phyloP scores from a whole-genome alignment of 768 basidiomycete genomes.

The Lactifluus piperatus region DNA sequence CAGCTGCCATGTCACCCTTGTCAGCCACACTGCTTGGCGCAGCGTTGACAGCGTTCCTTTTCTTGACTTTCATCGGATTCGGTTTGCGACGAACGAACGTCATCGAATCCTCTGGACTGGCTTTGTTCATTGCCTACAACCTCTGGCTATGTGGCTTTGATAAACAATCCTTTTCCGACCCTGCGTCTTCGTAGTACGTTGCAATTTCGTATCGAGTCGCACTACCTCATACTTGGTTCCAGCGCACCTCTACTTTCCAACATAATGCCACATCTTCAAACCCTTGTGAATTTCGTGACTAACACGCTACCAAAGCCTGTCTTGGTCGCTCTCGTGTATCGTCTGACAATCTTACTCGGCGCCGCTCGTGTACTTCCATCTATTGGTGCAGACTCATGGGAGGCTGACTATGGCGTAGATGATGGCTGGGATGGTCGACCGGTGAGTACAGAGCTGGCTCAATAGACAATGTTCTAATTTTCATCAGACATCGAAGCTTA shows the following conservation, averaged over 20 bases:
- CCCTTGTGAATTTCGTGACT: conserved; percentile 69
- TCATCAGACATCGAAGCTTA: conserved; percentile 63
- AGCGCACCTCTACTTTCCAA: conserved; percentile 74
- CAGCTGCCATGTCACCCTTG: conserved; percentile 74
- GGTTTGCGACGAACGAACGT: conserved; percentile 82
- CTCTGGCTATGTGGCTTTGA: conserved; percentile 86
- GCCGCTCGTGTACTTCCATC: conserved; percentile 79
- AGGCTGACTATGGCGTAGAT: conserved; percentile 52
- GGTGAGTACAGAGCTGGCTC: conserved; percentile 32
- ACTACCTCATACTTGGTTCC: background rate
- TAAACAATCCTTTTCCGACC: conserved; percentile 60
- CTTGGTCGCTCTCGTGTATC: conserved; percentile 68
- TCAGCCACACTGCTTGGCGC: conserved; percentile 86
- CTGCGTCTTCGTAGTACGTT: conserved; percentile 69
- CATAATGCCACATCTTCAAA: conserved; percentile 73
- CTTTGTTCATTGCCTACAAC: conserved; percentile 83
- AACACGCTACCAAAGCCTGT: conserved; percentile 84
- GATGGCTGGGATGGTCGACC: conserved; percentile 68
- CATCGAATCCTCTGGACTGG: conserved; percentile 82
- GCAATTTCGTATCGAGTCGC: background rate
- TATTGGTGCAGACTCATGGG: conserved; percentile 77
- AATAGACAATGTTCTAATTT: conserved; percentile 11
- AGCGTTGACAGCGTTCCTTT: conserved; percentile 80
- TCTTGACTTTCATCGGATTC: conserved; percentile 89
- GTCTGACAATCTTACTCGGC: conserved; percentile 70